Base-by-base conservation (phyloP, 2,329 filamentous ascomycete species). In the Dactylellina sp. region DNA sequence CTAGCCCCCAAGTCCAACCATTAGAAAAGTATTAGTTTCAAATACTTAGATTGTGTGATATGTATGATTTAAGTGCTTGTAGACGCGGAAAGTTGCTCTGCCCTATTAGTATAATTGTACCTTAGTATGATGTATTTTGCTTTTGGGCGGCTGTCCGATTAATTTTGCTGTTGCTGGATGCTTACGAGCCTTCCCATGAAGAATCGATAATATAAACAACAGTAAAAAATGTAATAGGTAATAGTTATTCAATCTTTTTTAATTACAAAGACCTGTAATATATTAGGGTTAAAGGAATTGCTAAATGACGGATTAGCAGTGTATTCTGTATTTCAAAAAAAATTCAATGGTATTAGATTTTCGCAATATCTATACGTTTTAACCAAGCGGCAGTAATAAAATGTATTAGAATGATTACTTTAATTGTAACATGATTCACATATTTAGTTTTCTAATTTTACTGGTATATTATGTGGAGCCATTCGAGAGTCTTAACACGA, bases 81-180 rank as follows among this genome's bases (percentile, higher is more conserved):
- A 25, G 47, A 50, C 47, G 47, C 47, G 28, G 22, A 18, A 28
- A 50, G 47, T 25, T 50, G 47, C 28, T 50, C 47, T 14, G 47
- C 18, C 22, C 47, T 22, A 25, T 22, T 22, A 50, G 20, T 22
- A 50, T 18, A 50, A 28, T 50, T 22, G 28, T 50, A 50, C 47
- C 28, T 22, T 7, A 25, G 22, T 16, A 16, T 50, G 11, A 28
- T 50, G 3, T 25, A 50, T 28, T 3, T 22, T 28, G 47, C 47
- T 28, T 50, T 50, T 16, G 47, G 47, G 1, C 47, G 47, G 9
- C 47, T 22, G 14, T 50, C 28, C 47, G 47, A n/a, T n/a, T n/a
- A n/a, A 18, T 12, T 28, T 50, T 6, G 18, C 47, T 16, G 22
- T 50, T 28, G 47, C 47, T 12, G 47, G 47, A 25, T 50, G 47